Evolutionary conservation across 805 yeast genomes (phyloP).

Genomic region (Monosporozyma yasuniensis): DNA sequence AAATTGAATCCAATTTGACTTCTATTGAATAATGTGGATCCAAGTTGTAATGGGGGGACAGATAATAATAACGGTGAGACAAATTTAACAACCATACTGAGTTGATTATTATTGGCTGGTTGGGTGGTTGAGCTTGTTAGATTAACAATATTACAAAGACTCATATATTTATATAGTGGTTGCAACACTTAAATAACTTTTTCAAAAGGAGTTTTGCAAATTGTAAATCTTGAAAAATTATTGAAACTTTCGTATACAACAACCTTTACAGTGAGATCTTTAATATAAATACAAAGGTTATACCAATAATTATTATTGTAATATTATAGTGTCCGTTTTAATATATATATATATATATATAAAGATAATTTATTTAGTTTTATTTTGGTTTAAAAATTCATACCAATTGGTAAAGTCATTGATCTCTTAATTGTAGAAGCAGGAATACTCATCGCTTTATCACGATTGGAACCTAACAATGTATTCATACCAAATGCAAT

Average conservation of each 20-base stretch:
- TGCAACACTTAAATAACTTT: background rate
- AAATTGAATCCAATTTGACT: slow-evolving; percentile 1
- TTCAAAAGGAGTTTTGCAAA: background rate
- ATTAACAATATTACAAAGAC: too few species aligned
- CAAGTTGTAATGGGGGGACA: background rate
- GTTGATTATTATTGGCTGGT: too few species aligned
- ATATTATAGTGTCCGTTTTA: background rate
- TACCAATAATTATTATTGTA: background rate
- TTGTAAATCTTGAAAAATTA: background rate
- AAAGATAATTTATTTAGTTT: background rate
- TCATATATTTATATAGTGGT: background rate
- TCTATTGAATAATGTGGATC: background rate
- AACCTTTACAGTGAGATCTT: too few species aligned
- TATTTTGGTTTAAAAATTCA: slow-evolving; percentile 14
- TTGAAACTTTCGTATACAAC: background rate
- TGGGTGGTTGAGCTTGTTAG: too few species aligned
- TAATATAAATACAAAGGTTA: too few species aligned
- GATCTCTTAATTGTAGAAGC: slow-evolving; percentile 18
- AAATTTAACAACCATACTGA: background rate
- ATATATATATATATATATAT: background rate
- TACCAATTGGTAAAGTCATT: slow-evolving; percentile 26
- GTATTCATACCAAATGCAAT: background rate
- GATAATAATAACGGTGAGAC: background rate
- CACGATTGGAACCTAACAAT: slow-evolving; percentile 1
- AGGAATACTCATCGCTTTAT: slow-evolving; percentile 16